Conservation (phyloP, 2,329 filamentous ascomycete species). For the Phaeosphaeriaceae sp. region DNA sequence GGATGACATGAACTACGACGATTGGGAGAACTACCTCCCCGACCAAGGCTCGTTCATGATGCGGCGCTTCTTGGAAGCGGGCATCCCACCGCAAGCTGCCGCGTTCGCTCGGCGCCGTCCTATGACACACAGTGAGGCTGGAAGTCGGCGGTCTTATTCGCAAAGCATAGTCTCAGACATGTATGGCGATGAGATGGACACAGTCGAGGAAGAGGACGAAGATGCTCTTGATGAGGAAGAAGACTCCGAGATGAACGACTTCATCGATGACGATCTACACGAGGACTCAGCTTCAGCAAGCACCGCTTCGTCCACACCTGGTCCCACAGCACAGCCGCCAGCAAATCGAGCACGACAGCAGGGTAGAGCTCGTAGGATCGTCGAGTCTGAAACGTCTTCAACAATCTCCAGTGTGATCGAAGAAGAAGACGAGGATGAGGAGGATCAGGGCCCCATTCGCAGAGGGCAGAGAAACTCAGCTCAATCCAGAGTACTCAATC, state of each 20-base stretch:
- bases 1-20: constrained; percentile 45
- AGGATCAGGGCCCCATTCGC: constrained; percentile 45
- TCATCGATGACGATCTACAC: constrained; percentile 47
- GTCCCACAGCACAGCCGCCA: constrained; percentile 38
- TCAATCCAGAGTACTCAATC: constrained; percentile 37
- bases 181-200: constrained; percentile 51
- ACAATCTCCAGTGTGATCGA: constrained; percentile 43
- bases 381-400: constrained; percentile 49
- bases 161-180: constrained; percentile 51
- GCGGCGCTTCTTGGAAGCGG: constrained; percentile 41
- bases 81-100: constrained; percentile 27
- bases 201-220: constrained; percentile 53
- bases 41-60: constrained; percentile 44
- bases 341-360: constrained; percentile 27
- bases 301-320: constrained; percentile 38
- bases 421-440: constrained; percentile 43
- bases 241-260: constrained; percentile 52
- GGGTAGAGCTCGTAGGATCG: constrained; percentile 42
- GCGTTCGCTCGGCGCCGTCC: constrained; percentile 38
- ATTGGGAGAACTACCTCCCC: constrained; percentile 39
- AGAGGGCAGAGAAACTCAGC: constrained; percentile 40
- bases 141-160: constrained; percentile 49
- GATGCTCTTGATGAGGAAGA: constrained; percentile 45
- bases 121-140: constrained; percentile 51
- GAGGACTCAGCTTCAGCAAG: constrained; percentile 31